Evolutionary conservation across 192 early-diverging fungal species (phyloP), one percentile per base, ranked within the genome.

Genomic region (Coemansia sp.): DNA sequence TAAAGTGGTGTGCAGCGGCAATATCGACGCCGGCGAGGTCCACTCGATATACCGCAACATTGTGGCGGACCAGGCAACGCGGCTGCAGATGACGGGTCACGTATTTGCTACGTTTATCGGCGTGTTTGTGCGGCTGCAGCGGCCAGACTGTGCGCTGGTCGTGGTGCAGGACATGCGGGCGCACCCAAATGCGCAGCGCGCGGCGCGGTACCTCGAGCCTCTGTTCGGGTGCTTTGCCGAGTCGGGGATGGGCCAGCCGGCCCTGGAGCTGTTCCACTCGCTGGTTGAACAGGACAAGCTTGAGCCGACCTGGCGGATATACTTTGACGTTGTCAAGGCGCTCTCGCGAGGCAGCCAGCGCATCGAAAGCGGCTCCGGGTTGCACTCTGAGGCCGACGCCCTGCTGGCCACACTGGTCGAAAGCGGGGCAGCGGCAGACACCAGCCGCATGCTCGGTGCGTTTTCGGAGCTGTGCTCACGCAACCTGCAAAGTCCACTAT

Each of bases 91-190:
- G 65, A 67, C 38, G 19, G 26, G 28, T 7, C 71, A 53, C n/a
- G 29, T 64, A 1, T 75, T 68, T 46, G 65, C 55, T 17, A 52
- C 53, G 26, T 75, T 75, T n/a, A 63, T 67, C 21, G 48, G 51
- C 45, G 34, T 40, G 38, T 75, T 75, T 64, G 57, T 75, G 15
- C 53, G 57, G 7, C 27, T 27, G 8, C 34, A 36, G 1, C 43
- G 53, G 21, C 5, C 55, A n/a, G 65, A 67, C 53, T 57, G 58
- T 19, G 72, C 72, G 12, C 21, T 56, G 5, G 20, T 20, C 15
- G 61, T 26, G n/a, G 14, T 64, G 43, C 22, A 53, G 4, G 65
- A 60, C 17, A 29, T 75, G 48, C 25, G 61, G 5, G 31, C 15
- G 4, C 65, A 75, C 27, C 61, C 61, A 23, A 44, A 32, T 2